phyloP scores from a whole-genome alignment of 805 yeast species.

The Maudiozyma barnettii region DNA sequence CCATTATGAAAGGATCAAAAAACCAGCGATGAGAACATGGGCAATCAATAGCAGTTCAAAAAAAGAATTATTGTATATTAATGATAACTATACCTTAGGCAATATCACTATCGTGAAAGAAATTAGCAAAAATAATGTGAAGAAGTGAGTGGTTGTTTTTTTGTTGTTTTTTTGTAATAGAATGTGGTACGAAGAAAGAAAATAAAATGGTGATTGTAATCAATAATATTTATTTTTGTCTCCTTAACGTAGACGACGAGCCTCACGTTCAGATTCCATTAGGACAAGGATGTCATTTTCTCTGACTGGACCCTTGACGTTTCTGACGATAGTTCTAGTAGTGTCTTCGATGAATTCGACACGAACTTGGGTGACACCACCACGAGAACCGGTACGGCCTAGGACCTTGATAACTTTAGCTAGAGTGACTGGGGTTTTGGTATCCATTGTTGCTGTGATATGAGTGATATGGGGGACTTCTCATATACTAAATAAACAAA shows the following conservation, averaged over 20 bases:
- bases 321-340: constrained; percentile 92
- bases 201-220: background rate
- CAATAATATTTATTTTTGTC: background rate
- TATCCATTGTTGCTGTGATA: constrained; percentile 23
- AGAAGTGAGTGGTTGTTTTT: no score
- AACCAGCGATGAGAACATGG: no score
- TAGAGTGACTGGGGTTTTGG: constrained; percentile 90
- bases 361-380: constrained; percentile 99
- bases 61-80: no score
- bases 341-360: constrained; percentile 94
- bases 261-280: constrained; percentile 99
- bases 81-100: no score
- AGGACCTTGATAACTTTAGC: constrained; percentile 99
- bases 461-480: no score
- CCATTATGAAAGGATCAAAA: no score
- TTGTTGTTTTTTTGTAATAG: no score
- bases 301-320: constrained; percentile 96
- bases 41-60: no score
- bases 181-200: background rate
- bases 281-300: constrained; percentile 97
- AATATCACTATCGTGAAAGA: no score
- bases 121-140: no score
- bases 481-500: no score
- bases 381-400: constrained; percentile 99
- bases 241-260: constrained; percentile 80